phyloP scores from a whole-genome alignment of 1,284 basidiomycete genomes.

The Pisolithus thermaeus region DNA sequence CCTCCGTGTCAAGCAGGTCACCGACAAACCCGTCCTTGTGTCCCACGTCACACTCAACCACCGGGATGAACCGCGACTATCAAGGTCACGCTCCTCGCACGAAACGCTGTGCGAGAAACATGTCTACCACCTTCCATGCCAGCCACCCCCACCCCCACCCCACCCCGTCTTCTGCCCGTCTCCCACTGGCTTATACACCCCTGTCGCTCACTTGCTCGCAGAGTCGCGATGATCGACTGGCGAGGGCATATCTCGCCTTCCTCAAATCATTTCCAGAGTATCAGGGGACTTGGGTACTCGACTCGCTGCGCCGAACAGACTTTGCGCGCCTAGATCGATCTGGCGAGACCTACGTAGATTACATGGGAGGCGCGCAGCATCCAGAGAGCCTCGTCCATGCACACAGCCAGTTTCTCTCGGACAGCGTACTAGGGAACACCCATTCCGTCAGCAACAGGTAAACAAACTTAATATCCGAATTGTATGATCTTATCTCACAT shows the following conservation, averaged over 20 bases:
- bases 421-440: constrained; percentile 70
- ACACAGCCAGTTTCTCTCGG: constrained; percentile 61
- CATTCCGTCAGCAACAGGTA: constrained; percentile 76
- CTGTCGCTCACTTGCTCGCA: constrained; percentile 15
- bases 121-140: constrained; percentile 8
- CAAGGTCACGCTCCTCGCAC: constrained; percentile 26
- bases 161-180: constrained; percentile 8
- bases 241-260: constrained; percentile 35
- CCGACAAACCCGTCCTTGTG: constrained; percentile 30
- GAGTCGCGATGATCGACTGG: constrained; percentile 20
- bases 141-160: constrained; percentile 1
- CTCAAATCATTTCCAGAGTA: constrained; percentile 46
- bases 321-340: constrained; percentile 55
- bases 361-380: constrained; percentile 75
- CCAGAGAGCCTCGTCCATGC: constrained; percentile 67
- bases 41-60: constrained; percentile 35
- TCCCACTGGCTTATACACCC: constrained; percentile 25
- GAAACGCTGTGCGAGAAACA: constrained; percentile 30
- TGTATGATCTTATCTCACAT: constrained; percentile 3
- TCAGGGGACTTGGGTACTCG: constrained; percentile 58
- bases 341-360: constrained; percentile 74
- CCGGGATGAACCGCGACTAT: constrained; percentile 30
- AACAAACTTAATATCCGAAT: constrained; percentile 21
- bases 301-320: constrained; percentile 66
- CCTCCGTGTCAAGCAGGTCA: constrained; percentile 10